A percentile compares a stretch with the other conserved stretches of the same genome.
phyloP scores from a whole-genome alignment of 2,329 filamentous ascomycete genomes.

The Hypoxylon sp. region DNA sequence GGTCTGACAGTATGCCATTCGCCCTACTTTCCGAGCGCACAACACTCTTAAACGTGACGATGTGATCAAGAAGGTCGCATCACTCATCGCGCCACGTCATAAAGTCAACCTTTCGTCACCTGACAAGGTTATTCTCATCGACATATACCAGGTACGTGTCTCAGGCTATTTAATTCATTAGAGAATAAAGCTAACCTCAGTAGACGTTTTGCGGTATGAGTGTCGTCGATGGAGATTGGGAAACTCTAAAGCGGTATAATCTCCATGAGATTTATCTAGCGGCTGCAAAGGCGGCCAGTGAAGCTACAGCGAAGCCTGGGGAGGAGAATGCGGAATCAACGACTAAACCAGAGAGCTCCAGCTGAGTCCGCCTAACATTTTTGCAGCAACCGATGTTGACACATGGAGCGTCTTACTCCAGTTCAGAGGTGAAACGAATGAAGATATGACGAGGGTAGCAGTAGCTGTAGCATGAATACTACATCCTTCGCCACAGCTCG shows the following conservation, averaged over 20 bases:
- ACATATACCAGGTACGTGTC: conserved; percentile 78
- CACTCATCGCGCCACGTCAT: conserved; percentile 75
- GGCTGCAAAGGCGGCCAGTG: conserved; percentile 46
- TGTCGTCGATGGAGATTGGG: conserved; percentile 82
- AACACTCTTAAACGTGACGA: conserved; percentile 75
- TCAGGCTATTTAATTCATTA: background rate
- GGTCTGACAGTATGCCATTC: conserved; percentile 81
- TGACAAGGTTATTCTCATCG: conserved; percentile 83
- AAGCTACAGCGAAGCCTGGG: background rate
- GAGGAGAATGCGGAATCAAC: conserved; percentile 9
- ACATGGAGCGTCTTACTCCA: background rate
- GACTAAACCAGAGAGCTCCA: background rate
- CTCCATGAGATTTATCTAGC: conserved; percentile 78
- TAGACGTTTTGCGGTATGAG: conserved; percentile 84
- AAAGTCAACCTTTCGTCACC: conserved; percentile 84
- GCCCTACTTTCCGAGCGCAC: conserved; percentile 82
- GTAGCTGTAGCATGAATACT: background rate
- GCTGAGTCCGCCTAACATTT: too few relatives aligned
- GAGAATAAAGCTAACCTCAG: conserved; percentile 38
- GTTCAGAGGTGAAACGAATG: background rate
- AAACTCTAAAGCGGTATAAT: conserved; percentile 82
- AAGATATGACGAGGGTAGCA: background rate
- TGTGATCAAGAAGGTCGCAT: conserved; percentile 80
- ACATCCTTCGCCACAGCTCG: background rate
- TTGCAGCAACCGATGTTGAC: too few relatives aligned